phyloP scores from a whole-genome alignment of 345 rosid genomes.

The Melaleuca quinquenervia region DNA sequence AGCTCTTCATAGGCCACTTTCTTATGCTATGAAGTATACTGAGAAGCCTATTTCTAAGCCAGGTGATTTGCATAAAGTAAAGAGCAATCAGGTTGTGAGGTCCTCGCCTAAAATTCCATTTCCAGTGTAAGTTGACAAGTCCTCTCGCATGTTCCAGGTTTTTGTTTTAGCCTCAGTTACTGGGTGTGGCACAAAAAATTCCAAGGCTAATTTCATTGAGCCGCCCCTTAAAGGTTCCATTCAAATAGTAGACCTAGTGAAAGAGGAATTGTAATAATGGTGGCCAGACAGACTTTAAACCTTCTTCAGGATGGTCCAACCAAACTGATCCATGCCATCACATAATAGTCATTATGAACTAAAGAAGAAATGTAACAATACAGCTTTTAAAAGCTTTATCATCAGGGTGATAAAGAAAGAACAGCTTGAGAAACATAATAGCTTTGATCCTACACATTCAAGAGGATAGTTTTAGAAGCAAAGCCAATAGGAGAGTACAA shows the following conservation, averaged over 20 bases:
- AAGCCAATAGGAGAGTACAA: neutral
- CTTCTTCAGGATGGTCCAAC: neutral
- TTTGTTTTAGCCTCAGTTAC: neutral
- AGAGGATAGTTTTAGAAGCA: neutral
- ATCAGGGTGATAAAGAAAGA: neutral
- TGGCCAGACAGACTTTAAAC: neutral
- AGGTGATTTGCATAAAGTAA: neutral
- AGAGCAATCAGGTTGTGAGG: neutral
- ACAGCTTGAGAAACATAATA: neutral
- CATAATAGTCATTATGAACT: neutral
- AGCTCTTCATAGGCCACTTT: neutral
- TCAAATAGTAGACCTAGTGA: neutral
- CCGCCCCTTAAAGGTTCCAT: neutral
- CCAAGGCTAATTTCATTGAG: neutral
- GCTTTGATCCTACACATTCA: neutral
- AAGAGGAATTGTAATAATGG: neutral
- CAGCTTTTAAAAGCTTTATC: neutral
- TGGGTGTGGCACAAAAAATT: neutral
- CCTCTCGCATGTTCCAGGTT: neutral
- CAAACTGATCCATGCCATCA: neutral
- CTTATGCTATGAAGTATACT: neutral
- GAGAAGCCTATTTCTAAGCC: neutral
- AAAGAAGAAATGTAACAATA: neutral
- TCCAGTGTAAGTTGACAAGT: neutral
- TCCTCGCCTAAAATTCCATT: neutral